Evolutionary conservation across 2,329 filamentous ascomycete genomes (phyloP), one percentile per base, ranked within the genome.

Genomic region (Colletotrichum theobromicola): DNA sequence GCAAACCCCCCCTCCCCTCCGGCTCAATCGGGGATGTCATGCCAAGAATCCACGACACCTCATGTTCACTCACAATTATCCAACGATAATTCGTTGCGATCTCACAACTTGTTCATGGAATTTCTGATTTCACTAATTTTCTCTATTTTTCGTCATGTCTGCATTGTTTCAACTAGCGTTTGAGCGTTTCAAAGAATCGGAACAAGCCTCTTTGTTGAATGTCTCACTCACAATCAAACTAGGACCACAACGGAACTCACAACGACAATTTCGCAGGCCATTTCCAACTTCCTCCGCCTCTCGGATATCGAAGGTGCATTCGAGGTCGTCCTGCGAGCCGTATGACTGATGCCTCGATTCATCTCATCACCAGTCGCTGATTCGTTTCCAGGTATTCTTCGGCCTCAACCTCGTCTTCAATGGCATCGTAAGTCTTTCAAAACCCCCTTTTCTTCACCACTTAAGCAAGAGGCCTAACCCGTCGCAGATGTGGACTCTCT

Each of bases 401-500:
- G 89, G 86, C 1, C 88, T 96, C 15, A 96, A 95, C 79, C 87
- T 95, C 58, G 82, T 89, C 66, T 95, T 95, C 83, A 95, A 95
- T 80, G 93, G 90, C 67, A 87, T 95, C 16, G 90, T 92, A 82
- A 84, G 89, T 35, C 55, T 10, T 9, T 30, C 24, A 58, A 28
- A 15, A n/a, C 8, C 46, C 28, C 15, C 6, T n/a, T n/a, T n/a
- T n/a, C 63, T 21, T n/a, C 24, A 26, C 8, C 24, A 26, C 8
- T 13, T 9, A 32, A 24, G 7, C 26, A 65, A 13, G 10, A 24
- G 12, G 15, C 70, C 61, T 73, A 35, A 75, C 65, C 26, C 46
- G 26, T 16, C 5, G 2, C 60, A 91, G 83, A 96, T 96, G 94
- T 96, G 94, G 94, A 92, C 93, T 0, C 89, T 96, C 62, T 96